Base-by-base conservation (phyloP, 164 flowering plant genomes). In the Buxus sempervirens region DNA sequence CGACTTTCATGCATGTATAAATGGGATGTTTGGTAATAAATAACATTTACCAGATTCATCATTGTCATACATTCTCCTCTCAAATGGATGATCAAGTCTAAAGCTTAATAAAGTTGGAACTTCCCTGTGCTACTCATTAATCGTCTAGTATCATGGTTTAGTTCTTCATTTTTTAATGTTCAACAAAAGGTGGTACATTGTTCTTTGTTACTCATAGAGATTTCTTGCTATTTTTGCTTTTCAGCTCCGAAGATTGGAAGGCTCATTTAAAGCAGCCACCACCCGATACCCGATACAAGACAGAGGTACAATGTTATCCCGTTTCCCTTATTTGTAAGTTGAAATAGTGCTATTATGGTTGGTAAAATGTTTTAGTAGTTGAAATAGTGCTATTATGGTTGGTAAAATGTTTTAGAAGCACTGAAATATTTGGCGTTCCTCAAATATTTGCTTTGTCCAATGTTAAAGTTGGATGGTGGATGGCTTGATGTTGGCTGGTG, bases 201-300 rank as follows among this genome's bases (percentile, higher is more conserved):
- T 54, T 54, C 58, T n/a, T 54, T 22, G 58, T 20, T 54, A 54
- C 22, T 54, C 9, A 23, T 54, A 4, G 23, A 20, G 12, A 4
- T 20, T 54, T 54, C 56, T 18, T 64, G 28, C 24, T 59, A 25
- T 22, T 10, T 63, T 36, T 58, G 38, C 60, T 66, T 15, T 58
- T 27, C 58, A 88, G 93, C 70, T 84, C 90, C 22, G 83, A 83
- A 73, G 88, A 88, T 79, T 88, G 93, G 93, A 88, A 88, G 78
- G 85, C 83, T 42, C 81, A 70, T 66, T 65, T 86, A 62, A 88
- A 82, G 63, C 60, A 84, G n/a, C 93, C 93, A 25, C 77, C 93
- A 62, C 64, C 84, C 15, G 93, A 88, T 73, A 82, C 87, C 23
- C 90, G 93, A 42, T 88, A 75, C 65, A 83, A 58, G 77, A 88